Conservation (phyloP, 495 filamentous ascomycete species). For the Neurospora sp. region DNA sequence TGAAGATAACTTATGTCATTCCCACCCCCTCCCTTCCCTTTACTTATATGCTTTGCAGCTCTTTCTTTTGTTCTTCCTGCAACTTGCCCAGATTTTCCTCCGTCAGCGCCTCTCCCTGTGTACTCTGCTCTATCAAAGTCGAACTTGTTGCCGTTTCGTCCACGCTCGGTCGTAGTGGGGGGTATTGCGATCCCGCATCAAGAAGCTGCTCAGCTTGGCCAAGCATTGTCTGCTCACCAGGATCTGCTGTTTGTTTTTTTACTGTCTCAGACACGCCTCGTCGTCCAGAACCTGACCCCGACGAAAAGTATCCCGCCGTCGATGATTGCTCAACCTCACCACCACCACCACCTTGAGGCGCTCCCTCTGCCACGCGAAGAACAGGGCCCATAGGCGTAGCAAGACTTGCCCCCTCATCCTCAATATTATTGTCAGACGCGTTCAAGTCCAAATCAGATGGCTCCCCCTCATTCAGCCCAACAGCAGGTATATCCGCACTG, state of each 20-base stretch:
- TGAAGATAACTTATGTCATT: background rate
- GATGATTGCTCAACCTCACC: background rate
- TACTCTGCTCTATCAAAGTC: background rate
- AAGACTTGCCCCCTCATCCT: background rate
- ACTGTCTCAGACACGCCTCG: background rate
- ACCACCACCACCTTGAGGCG: background rate
- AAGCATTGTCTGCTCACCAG: background rate
- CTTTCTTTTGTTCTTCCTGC: conserved; percentile 10
- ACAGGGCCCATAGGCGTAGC: background rate
- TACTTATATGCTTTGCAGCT: background rate
- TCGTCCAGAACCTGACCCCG: background rate
- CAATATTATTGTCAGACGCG: background rate
- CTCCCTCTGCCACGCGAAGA: background rate
- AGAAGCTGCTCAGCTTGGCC: background rate
- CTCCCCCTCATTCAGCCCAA: conserved; percentile 5
- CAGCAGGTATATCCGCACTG: conserved; percentile 20
- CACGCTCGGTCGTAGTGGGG: background rate
- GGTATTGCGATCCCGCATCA: background rate
- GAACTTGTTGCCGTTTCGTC: background rate
- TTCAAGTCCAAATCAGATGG: background rate
- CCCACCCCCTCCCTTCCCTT: background rate
- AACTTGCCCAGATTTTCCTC: conserved; percentile 27
- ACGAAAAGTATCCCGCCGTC: background rate
- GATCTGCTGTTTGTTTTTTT: background rate
- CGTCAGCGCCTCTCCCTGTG: conserved; percentile 21